Base-by-base conservation (phyloP, 345 rosid genomes). In the Theobroma cacao region DNA sequence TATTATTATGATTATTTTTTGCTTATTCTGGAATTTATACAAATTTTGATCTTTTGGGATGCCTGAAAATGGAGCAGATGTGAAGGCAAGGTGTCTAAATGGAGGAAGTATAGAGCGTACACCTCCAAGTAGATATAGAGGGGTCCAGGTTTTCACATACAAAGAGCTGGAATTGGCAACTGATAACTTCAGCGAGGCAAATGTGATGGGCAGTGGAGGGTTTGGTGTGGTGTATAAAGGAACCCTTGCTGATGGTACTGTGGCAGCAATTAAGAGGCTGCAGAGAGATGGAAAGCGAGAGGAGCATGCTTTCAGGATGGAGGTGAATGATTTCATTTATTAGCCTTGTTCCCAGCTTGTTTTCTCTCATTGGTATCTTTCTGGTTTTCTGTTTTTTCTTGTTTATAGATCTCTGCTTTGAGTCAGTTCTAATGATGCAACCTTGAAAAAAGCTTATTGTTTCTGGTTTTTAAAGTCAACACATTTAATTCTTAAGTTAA, bases 101-200 rank as follows among this genome's bases (percentile, higher is more conserved):
- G 88, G 86, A 74, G 88, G 85, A 34, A 84, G 53, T 56, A 18
- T 82, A 84, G 81, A 78, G 30, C 82, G 75, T 15, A 69, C 66
- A 28, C 38, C 83, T 75, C 55, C 77, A 40, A 78, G 59, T 41
- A 80, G 79, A 38, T 14, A 53, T 7, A 87, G 40, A 83, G 90
- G 92, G 26, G 94, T 89, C 17, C 97, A 95, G 78, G 98, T 92
- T 77, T 91, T 89, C 85, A 93, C 98, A 64, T 93, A 87, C 88
- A 93, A 80, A 59, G 98, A 93, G 85, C 85, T 95, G 15, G 95
- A 93, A 80, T 65, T 75, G 33, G 97, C 92, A 11, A 92, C 98
- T 1, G 84, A 83, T 22, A 78, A 71, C 52, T 95, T 95, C 79
- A 86, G 81, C n/a, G 91, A 87, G 52, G 89, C 71, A 22, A 92